Evolutionary conservation across 805 yeast genomes (phyloP), one percentile per base, ranked within the genome.

Genomic region (Geotrichum ghanense): DNA sequence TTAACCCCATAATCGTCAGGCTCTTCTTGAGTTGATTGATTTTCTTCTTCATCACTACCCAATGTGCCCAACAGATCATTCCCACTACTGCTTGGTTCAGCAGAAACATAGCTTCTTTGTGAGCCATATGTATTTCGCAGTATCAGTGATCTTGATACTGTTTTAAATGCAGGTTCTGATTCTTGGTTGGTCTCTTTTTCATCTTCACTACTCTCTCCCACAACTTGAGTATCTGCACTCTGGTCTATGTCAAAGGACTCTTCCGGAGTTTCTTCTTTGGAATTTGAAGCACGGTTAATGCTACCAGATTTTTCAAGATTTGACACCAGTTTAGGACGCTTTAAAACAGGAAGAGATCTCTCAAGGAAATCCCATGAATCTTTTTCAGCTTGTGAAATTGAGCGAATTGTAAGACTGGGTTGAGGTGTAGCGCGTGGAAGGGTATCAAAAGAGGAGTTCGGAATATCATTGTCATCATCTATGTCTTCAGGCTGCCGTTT

Each of bases 1-100:
- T 35, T 45, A n/a, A 35, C 26, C 16, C 37, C 37, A 31, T n/a
- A 31, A 31, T 31, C 37, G 12, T 31, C 37, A 6, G 37, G 37
- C 16, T 31, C 37, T 6, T 16, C 12, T n/a, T n/a, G 5, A 31
- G 12, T 31, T 19, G 16, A n/a, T n/a, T 31, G 19, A 5, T 31
- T 19, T 6, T 31, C 37, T 19, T 31, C 37, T n/a, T 31, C 37
- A 10, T 19, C 5, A 31, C 6, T 19, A 6, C 37, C 37, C 16
- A 31, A 12, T 19, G 12, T 16, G 16, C 16, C 37, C 16, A 31
- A 12, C 4, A 31, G 12, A 31, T 31, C 37, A 6, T n/a, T 10
- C 7, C 17, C 17, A 31, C 14, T 12, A 6, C 12, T 31, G 5
- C 19, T 10, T n/a, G 37, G 37, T 12, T 31, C 37, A 6, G 37